Evolutionary conservation across 805 yeast species (phyloP).

Genomic region (Ogataea saltuana): DNA sequence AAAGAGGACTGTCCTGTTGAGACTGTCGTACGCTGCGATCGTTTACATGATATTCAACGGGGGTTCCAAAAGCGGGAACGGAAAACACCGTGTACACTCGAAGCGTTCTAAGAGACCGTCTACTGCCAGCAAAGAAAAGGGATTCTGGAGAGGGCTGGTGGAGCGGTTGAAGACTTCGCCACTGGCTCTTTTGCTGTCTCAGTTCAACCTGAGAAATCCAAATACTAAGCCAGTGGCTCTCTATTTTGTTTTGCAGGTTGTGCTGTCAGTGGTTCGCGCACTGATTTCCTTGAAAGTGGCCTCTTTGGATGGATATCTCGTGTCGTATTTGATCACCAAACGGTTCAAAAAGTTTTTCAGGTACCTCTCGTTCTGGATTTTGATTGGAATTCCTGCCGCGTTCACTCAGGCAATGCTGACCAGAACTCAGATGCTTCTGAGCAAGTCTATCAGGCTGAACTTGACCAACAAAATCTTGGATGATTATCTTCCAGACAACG

Average conservation of each 20-base stretch:
- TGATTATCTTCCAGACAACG: constrained; percentile 68
- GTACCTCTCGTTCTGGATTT: constrained; percentile 73
- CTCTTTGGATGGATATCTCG: constrained; percentile 79
- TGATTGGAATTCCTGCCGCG: constrained; percentile 84
- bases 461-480: constrained; percentile 65
- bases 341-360: constrained; percentile 62
- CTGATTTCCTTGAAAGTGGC: constrained; percentile 80
- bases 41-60: constrained; percentile 31
- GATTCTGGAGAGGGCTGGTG: constrained; percentile 1
- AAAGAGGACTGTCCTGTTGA: constrained; percentile 24
- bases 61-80: constrained; percentile 18
- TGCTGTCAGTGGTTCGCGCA: constrained; percentile 66
- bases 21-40: constrained; percentile 26
- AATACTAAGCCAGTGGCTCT: constrained; percentile 15
- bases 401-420: constrained; percentile 69
- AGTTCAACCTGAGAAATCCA: constrained; percentile 17
- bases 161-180: constrained; percentile 19
- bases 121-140: constrained; percentile 1
- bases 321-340: constrained; percentile 76
- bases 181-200: constrained; percentile 18
- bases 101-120: constrained; percentile 2
- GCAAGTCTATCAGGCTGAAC: constrained; percentile 60
- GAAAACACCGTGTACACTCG: not conserved
- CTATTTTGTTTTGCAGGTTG: constrained; percentile 51
- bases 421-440: constrained; percentile 58